Conservation (phyloP, 1,139 yeast species). For the Magnusiomyces ingens region DNA sequence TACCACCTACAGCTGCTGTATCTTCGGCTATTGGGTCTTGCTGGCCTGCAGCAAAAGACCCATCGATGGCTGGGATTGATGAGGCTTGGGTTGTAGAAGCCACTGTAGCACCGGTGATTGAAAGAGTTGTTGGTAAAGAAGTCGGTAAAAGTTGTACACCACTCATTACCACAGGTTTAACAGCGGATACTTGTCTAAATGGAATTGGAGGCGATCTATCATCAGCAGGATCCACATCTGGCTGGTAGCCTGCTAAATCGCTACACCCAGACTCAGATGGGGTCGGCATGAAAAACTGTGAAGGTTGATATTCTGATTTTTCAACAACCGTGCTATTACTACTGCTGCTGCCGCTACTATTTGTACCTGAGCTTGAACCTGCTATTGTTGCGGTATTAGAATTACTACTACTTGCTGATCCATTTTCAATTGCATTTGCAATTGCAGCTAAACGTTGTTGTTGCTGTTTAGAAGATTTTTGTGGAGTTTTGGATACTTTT, state of each 20-base stretch:
- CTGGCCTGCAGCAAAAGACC: no score
- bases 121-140: background rate
- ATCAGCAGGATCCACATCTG: slow-evolving; percentile 8
- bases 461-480: slow-evolving; percentile 1
- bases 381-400: background rate
- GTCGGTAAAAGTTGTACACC: background rate
- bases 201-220: slow-evolving; percentile 3
- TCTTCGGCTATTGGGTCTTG: no score
- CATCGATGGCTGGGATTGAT: no score
- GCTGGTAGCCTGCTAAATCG: slow-evolving; percentile 15
- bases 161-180: background rate
- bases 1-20: background rate
- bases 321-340: background rate
- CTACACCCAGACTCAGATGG: slow-evolving; percentile 29
- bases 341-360: background rate
- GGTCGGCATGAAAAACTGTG: slow-evolving; percentile 23
- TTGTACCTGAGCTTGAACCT: background rate
- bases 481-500: background rate
- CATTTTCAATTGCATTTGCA: slow-evolving; percentile 1
- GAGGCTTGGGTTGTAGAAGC: no score
- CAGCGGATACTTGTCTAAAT: background rate
- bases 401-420: background rate
- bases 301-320: background rate
- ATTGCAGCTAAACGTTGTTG: slow-evolving; percentile 1
- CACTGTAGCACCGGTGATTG: no score